A percentile compares a stretch with the other conserved stretches of the same genome.
These are phyloP conservation scores for Thelephora aurantiotincta DNA, from an alignment of 768 basidiomycete genomes.

Conservation along the genomic window DNA sequence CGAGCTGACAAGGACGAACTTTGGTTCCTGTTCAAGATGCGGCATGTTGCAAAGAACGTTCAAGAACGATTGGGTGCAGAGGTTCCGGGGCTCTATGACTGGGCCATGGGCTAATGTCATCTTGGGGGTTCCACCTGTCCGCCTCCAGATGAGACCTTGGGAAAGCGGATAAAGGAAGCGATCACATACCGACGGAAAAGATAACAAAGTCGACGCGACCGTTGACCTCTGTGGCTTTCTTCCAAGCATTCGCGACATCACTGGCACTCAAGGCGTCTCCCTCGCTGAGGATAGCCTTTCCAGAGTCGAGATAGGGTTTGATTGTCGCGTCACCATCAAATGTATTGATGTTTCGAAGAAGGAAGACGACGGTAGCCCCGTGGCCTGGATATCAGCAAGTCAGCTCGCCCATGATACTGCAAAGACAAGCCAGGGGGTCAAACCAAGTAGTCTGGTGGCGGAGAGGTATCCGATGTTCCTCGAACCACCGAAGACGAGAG, in stretches of 20 bases:
- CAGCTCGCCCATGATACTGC: not conserved
- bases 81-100: conserved; percentile 34
- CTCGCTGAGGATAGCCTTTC: conserved; percentile 37
- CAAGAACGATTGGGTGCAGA: conserved; percentile 42
- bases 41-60: conserved; percentile 46
- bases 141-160: conserved; percentile 1
- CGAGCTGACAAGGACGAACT: conserved; percentile 40
- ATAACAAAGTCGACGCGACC: conserved; percentile 37
- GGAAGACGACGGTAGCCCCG: conserved; percentile 48
- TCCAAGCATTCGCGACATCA: conserved; percentile 41
- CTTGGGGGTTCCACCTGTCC: conserved; percentile 29
- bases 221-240: conserved; percentile 19
- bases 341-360: conserved; percentile 35
- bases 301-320: conserved; percentile 33
- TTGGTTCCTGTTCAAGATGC: conserved; percentile 22
- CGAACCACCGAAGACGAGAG: conserved; percentile 23
- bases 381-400: conserved; percentile 22
- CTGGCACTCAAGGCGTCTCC: conserved; percentile 44
- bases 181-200: conserved; percentile 43
- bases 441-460: conserved; percentile 18
- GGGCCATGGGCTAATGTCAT: conserved; percentile 36
- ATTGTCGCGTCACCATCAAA: conserved; percentile 43
- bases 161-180: not conserved
- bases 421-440: conserved; percentile 1
- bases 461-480: conserved; percentile 25